Conservation (phyloP, 352 stramenopile species). For the Phytophthora rubi region DNA sequence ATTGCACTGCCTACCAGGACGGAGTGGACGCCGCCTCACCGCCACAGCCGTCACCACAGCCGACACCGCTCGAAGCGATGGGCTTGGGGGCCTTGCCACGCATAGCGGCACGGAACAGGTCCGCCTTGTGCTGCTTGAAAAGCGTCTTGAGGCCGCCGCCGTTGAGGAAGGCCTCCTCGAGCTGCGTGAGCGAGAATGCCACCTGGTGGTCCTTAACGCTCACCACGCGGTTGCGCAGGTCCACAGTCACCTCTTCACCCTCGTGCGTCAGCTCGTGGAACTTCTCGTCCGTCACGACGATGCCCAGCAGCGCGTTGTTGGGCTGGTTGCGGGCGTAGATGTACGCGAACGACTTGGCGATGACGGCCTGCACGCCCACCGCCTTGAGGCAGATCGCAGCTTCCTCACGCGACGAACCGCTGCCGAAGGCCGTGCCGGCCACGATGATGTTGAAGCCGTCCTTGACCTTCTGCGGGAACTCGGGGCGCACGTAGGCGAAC, state of each 20-base stretch:
- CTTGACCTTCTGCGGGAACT: slow-evolving; percentile 75
- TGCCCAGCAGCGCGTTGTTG: slow-evolving; percentile 84
- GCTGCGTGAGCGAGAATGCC: slow-evolving; percentile 72
- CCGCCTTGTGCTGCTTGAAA: slow-evolving; percentile 87
- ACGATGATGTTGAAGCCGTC: slow-evolving; percentile 86
- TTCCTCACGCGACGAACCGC: slow-evolving; percentile 81
- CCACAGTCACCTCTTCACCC: slow-evolving; percentile 71
- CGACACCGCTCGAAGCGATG: slow-evolving; percentile 65
- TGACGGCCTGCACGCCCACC: slow-evolving; percentile 78
- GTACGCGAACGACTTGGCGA: slow-evolving; percentile 88
- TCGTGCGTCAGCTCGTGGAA: slow-evolving; percentile 79
- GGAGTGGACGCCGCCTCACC: slow-evolving; percentile 30
- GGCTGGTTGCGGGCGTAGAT: slow-evolving; percentile 88
- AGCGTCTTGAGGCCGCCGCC: slow-evolving; percentile 75
- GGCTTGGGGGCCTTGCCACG: slow-evolving; percentile 66
- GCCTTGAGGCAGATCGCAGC: slow-evolving; percentile 85
- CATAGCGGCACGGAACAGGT: slow-evolving; percentile 83
- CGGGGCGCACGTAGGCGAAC: slow-evolving; percentile 83
- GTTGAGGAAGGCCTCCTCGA: slow-evolving; percentile 85
- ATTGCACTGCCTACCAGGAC: slow-evolving; percentile 35
- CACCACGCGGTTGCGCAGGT: slow-evolving; percentile 73
- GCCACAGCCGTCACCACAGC: slow-evolving; percentile 47
- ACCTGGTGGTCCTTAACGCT: slow-evolving; percentile 67
- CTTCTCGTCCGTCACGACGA: slow-evolving; percentile 82
- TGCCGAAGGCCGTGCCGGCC: slow-evolving; percentile 74